Evolutionary conservation across 192 early-diverging fungal species (phyloP).

Genomic region (Coemansia sp.): DNA sequence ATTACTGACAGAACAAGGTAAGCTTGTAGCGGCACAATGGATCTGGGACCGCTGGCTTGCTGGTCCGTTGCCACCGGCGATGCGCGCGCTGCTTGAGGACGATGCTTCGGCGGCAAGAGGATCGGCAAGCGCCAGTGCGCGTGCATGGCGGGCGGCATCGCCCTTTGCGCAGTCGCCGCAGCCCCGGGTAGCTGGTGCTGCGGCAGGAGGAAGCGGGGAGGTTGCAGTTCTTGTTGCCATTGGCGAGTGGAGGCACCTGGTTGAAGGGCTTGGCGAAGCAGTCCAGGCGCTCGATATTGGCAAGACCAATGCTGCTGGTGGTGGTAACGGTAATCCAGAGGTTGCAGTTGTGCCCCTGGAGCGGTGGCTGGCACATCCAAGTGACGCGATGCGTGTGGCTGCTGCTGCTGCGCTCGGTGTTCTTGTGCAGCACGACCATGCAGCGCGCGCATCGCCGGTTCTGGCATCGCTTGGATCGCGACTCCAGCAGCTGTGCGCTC

Average conservation of each 20-base stretch:
- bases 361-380: conserved; percentile 66
- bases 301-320: background rate
- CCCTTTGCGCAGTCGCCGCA: conserved; percentile 62
- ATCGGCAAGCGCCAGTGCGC: background rate
- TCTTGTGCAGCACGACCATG: conserved; percentile 45
- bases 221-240: conserved; percentile 62
- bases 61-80: background rate
- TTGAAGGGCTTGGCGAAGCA: conserved; percentile 72
- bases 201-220: background rate
- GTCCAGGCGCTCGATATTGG: background rate
- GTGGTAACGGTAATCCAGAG: background rate
- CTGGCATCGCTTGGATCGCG: conserved; percentile 66
- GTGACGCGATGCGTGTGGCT: conserved; percentile 70
- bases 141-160: conserved; percentile 56
- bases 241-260: conserved; percentile 70
- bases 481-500: conserved; percentile 71
- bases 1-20: conserved; percentile 18
- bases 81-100: background rate
- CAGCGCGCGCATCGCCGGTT: conserved; percentile 61
- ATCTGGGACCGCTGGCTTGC: conserved; percentile 36
- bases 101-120: conserved; percentile 1
- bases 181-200: conserved; percentile 31
- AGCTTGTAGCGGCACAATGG: conserved; percentile 12
- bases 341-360: conserved; percentile 63
- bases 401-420: conserved; percentile 71